phyloP scores from a whole-genome alignment of 108 stramenopile genomes.

The Skeletonema menzelii region DNA sequence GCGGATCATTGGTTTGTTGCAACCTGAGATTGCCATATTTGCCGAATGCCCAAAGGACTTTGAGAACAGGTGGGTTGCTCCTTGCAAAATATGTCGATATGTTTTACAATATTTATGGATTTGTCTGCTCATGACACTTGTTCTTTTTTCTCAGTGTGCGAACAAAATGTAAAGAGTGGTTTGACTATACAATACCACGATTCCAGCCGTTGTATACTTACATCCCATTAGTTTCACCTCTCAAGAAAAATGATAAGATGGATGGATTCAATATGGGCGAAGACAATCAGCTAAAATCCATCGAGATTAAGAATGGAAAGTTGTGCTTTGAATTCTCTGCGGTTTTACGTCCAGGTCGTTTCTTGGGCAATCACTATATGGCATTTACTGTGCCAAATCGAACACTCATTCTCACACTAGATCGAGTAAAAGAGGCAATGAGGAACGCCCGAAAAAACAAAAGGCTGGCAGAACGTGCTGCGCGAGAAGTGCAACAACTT shows the following conservation, averaged over 20 bases:
- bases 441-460: slow-evolving; percentile 79
- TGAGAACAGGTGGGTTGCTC: slow-evolving; percentile 63
- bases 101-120: too few species aligned
- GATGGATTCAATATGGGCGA: slow-evolving; percentile 87
- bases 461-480: slow-evolving; percentile 50
- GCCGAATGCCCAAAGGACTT: slow-evolving; percentile 77
- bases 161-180: slow-evolving; percentile 24
- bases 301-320: slow-evolving; percentile 77
- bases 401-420: slow-evolving; percentile 85
- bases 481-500: slow-evolving; percentile 40
- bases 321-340: slow-evolving; percentile 80
- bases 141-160: slow-evolving; percentile 22
- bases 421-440: slow-evolving; percentile 77
- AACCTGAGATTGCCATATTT: slow-evolving; percentile 81
- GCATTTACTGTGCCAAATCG: slow-evolving; percentile 85
- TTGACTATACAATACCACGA: slow-evolving; percentile 40
- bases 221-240: slow-evolving; percentile 84
- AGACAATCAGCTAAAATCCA: slow-evolving; percentile 72
- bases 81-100: too few species aligned
- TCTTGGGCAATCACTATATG: slow-evolving; percentile 85
- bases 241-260: slow-evolving; percentile 71
- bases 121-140: slow-evolving; percentile 6
- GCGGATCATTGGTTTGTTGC: slow-evolving; percentile 63
- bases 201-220: slow-evolving; percentile 71
- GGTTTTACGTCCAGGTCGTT: slow-evolving; percentile 80